Evolutionary conservation across 805 yeast genomes (phyloP).

Genomic region (Metschnikowia lochheadii): DNA sequence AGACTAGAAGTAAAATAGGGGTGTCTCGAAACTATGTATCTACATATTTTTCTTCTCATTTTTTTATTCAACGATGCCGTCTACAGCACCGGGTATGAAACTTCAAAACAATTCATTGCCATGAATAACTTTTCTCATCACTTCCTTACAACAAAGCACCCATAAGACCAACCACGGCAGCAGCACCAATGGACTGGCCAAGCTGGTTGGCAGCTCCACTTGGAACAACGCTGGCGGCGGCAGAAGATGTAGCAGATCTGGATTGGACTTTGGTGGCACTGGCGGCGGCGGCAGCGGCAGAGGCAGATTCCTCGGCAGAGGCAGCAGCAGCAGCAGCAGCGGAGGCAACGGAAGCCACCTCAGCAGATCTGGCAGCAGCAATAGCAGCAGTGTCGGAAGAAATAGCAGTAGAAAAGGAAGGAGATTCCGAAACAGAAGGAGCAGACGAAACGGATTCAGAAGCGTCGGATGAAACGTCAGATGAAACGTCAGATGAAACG

Average conservation of each 20-base stretch:
- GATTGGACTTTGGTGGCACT: conserved; percentile 19
- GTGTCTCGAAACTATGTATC: background rate
- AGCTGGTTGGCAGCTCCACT: conserved; percentile 22
- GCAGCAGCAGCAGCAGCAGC: conserved; percentile 21
- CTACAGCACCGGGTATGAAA: conserved; percentile 3
- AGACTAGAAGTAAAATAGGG: too few species aligned
- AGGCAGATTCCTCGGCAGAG: conserved; percentile 13
- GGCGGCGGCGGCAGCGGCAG: conserved; percentile 20
- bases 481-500: conserved; percentile 12
- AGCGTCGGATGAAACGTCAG: conserved; percentile 8
- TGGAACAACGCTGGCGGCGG: background rate
- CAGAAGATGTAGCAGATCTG: conserved; percentile 7
- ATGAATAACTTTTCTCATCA: background rate
- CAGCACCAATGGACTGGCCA: conserved; percentile 34
- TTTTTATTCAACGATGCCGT: background rate
- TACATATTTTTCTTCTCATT: background rate
- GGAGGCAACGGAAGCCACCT: conserved; percentile 5
- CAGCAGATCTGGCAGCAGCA: conserved; percentile 21
- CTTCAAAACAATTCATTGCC: background rate
- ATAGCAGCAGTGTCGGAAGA: conserved; percentile 17
- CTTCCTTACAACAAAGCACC: conserved; percentile 28
- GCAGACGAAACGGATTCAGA: conserved; percentile 8
- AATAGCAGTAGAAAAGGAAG: conserved; percentile 22
- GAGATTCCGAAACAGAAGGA: conserved; percentile 13
- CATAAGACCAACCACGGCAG: conserved; percentile 37